Percentiles rank a stretch among this genome's conserved stretches.
These are phyloP conservation scores for Niebla homalea DNA, from an alignment of 495 filamentous ascomycete species.

Conservation along the genomic window DNA sequence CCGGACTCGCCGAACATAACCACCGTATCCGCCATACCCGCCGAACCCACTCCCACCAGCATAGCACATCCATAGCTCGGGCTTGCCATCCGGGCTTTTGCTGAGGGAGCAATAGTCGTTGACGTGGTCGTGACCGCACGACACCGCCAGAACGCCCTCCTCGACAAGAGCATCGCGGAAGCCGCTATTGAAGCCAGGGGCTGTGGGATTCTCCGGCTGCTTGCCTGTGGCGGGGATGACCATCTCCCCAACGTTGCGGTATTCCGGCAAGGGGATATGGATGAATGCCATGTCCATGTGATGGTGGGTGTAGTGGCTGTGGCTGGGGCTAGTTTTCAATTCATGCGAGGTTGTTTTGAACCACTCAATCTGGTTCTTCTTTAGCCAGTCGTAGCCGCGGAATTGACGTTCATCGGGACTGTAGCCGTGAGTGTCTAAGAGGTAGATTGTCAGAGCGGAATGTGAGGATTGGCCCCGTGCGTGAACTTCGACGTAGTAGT, in stretches of 20 bases:
- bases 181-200: slow-evolving; percentile 73
- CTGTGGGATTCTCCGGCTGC: slow-evolving; percentile 67
- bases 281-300: slow-evolving; percentile 97
- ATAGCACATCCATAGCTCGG: slow-evolving; percentile 97
- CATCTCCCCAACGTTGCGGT: slow-evolving; percentile 34
- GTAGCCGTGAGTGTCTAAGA: slow-evolving; percentile 88
- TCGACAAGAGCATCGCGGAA: slow-evolving; percentile 79
- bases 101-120: slow-evolving; percentile 87
- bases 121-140: slow-evolving; percentile 89
- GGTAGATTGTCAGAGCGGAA: slow-evolving; percentile 72
- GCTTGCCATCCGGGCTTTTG: slow-evolving; percentile 35
- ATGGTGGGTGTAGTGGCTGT: slow-evolving; percentile 72
- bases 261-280: slow-evolving; percentile 92
- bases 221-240: slow-evolving; percentile 43
- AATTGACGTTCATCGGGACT: slow-evolving; percentile 79
- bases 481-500: slow-evolving; percentile 86
- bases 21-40: slow-evolving; percentile 82
- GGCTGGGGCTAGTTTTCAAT: slow-evolving; percentile 48
- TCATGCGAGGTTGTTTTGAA: slow-evolving; percentile 63
- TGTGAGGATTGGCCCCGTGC: slow-evolving; percentile 65
- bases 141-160: slow-evolving; percentile 72
- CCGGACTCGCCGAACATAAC: slow-evolving; percentile 69
- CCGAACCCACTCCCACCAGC: slow-evolving; percentile 81
- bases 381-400: slow-evolving; percentile 90
- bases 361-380: slow-evolving; percentile 86